These are phyloP conservation scores for Phytopythium sindhum DNA, from an alignment of 352 stramenopile genomes.

Conservation along the genomic window DNA sequence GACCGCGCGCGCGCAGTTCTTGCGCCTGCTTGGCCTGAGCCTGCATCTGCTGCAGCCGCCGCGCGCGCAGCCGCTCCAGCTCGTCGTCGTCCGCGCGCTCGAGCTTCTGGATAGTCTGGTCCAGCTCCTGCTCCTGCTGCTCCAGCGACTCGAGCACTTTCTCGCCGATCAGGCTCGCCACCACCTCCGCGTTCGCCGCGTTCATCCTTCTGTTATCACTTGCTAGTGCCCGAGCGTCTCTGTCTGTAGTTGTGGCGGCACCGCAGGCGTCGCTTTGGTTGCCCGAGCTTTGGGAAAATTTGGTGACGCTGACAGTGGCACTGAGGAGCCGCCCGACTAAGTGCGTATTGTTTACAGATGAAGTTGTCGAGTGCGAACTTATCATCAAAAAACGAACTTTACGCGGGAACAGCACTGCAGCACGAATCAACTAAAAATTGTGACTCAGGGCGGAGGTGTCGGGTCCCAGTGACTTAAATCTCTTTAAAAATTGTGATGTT, in stretches of 20 bases:
- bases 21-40: constrained; percentile 62
- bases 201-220: constrained; percentile 33
- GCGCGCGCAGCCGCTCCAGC: constrained; percentile 83
- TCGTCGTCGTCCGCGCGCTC: constrained; percentile 88
- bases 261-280: background rate
- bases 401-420: no score
- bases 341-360: background rate
- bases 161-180: constrained; percentile 80
- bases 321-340: background rate
- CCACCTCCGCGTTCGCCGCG: constrained; percentile 64
- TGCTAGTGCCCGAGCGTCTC: background rate
- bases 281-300: background rate
- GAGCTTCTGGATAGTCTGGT: constrained; percentile 81
- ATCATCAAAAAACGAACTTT: no score
- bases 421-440: no score
- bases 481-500: no score
- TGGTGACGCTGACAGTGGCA: background rate
- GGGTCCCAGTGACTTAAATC: no score
- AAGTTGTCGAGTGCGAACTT: no score
- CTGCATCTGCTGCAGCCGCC: constrained; percentile 75
- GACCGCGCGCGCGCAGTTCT: constrained; percentile 71
- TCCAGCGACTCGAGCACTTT: constrained; percentile 87
- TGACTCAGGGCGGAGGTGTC: no score
- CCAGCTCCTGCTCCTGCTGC: constrained; percentile 79
- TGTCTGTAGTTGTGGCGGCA: background rate